Evolutionary conservation across 176 grass and related monocot genomes (phyloP).

Genomic region (Oryza meyeriana): DNA sequence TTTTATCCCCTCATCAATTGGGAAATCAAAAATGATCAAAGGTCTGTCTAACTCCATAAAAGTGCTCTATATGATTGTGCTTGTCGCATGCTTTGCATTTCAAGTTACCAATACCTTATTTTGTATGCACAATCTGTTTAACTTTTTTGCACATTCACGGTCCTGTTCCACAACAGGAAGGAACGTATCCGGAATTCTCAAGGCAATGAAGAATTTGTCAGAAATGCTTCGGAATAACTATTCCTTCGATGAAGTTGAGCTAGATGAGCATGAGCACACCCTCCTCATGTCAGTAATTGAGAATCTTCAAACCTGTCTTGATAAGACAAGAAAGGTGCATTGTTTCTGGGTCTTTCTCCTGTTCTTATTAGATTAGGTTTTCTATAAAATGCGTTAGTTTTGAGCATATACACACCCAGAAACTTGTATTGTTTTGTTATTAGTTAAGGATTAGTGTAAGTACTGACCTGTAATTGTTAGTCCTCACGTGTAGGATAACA

Average conservation of each 20-base stretch:
- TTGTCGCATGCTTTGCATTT: background rate
- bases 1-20: conserved; percentile 38
- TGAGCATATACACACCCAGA: background rate
- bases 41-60: conserved; percentile 26
- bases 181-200: conserved; percentile 29
- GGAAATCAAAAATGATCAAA: conserved; percentile 23
- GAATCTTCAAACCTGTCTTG: conserved; percentile 42
- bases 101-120: background rate
- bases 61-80: conserved; percentile 8
- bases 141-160: conserved; percentile 26
- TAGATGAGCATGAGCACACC: conserved; percentile 32
- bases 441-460: background rate
- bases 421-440: background rate
- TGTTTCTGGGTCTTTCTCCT: background rate
- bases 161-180: conserved; percentile 23
- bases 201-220: conserved; percentile 35
- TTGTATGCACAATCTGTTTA: background rate
- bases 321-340: conserved; percentile 41
- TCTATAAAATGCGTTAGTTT: background rate
- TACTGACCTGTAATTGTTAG: background rate
- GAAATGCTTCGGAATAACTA: conserved; percentile 20
- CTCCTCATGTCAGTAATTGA: conserved; percentile 38
- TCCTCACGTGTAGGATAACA: background rate
- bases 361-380: background rate
- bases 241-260: conserved; percentile 31